phyloP scores from a whole-genome alignment of 2,329 filamentous ascomycete genomes.

The Fusarium verrucosum region DNA sequence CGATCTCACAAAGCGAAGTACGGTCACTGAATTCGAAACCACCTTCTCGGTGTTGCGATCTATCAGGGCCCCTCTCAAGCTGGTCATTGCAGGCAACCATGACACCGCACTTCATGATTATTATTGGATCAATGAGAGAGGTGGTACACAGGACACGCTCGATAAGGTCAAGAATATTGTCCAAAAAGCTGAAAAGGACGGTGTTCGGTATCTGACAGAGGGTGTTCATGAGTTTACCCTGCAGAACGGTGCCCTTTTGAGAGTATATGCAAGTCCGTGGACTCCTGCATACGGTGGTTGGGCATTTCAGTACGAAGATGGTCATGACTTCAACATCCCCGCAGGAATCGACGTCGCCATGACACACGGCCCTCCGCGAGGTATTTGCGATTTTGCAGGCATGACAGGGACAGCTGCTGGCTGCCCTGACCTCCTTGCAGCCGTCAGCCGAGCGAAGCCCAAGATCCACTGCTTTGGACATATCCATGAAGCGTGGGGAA shows the following conservation, averaged over 20 bases:
- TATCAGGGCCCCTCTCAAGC: constrained; percentile 60
- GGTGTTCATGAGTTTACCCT: constrained; percentile 60
- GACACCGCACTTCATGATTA: constrained; percentile 56
- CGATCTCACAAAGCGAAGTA: constrained; percentile 58
- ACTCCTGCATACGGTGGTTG: constrained; percentile 58
- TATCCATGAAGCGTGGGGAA: constrained; percentile 69
- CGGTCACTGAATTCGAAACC: constrained; percentile 51
- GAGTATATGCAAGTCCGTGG: constrained; percentile 63
- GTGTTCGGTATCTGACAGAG: constrained; percentile 59
- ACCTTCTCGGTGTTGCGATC: constrained; percentile 55
- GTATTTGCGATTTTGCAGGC: constrained; percentile 57
- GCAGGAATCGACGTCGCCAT: constrained; percentile 57
- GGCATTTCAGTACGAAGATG: constrained; percentile 60
- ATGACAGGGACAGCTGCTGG: constrained; percentile 49
- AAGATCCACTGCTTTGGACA: constrained; percentile 66
- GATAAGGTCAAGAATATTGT: constrained; percentile 53
- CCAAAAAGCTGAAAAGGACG: constrained; percentile 46
- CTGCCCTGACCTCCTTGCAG: constrained; percentile 56
- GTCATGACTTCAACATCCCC: constrained; percentile 53
- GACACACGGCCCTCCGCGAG: constrained; percentile 64
- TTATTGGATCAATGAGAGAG: constrained; percentile 23
- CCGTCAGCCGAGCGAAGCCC: constrained; percentile 56
- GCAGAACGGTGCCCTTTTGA: constrained; percentile 59
- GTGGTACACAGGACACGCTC: constrained; percentile 36
- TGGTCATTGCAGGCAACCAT: constrained; percentile 66